phyloP scores from a whole-genome alignment of 164 flowering plant genomes.

The Magnolia changhungtana region DNA sequence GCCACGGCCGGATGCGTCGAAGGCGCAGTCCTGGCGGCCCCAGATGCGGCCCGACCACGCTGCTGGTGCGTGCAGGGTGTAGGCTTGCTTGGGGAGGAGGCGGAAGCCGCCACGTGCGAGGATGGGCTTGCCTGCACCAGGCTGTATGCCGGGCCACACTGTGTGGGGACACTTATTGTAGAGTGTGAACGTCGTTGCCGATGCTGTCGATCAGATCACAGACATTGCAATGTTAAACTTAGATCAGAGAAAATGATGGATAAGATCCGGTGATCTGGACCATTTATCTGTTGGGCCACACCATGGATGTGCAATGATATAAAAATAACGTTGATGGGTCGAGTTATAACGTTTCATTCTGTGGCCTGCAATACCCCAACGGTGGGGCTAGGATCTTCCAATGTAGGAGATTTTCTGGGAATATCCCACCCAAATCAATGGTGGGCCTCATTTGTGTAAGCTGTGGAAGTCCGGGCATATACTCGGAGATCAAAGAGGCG shows the following conservation, averaged over 20 bases:
- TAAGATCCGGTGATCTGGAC: not conserved
- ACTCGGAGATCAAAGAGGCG: too few species aligned
- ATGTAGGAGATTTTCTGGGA: too few species aligned
- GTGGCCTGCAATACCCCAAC: not conserved
- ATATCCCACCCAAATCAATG: too few species aligned
- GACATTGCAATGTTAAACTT: too few species aligned
- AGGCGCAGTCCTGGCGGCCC: conserved; percentile 90
- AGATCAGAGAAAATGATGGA: not conserved
- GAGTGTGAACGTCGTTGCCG: conserved; percentile 55
- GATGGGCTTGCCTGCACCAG: conserved; percentile 72
- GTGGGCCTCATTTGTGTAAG: too few species aligned
- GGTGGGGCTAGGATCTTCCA: not conserved
- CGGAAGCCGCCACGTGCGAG: conserved; percentile 77
- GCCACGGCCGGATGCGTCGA: conserved; percentile 66
- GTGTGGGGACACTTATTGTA: conserved; percentile 75
- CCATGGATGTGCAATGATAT: too few species aligned
- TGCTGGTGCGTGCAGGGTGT: conserved; percentile 53
- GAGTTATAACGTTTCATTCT: not conserved
- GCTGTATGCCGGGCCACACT: conserved; percentile 94
- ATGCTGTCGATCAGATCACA: conserved; percentile 11
- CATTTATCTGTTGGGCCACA: too few species aligned
- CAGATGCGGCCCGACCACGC: conserved; percentile 95
- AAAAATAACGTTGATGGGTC: not conserved
- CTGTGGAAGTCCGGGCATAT: too few species aligned
- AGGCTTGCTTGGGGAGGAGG: conserved; percentile 56